phyloP scores from a whole-genome alignment of 306 rosid genomes.

The Inga oerstediana region DNA sequence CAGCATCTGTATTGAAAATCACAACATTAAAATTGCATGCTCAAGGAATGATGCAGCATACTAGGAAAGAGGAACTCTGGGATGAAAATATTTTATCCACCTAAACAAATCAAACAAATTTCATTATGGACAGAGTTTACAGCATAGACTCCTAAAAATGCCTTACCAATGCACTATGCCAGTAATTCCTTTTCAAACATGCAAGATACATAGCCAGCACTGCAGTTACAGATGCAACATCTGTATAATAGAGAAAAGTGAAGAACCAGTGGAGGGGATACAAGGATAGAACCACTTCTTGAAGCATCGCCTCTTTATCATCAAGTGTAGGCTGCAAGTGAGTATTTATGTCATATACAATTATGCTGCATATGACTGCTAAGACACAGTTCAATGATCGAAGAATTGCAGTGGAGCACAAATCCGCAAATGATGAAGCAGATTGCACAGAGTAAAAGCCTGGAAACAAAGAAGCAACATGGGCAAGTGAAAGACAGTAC shows the following conservation, averaged over 20 bases:
- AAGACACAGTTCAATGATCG: conserved; percentile 73
- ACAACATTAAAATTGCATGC: too few relatives aligned
- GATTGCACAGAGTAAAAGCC: too few relatives aligned
- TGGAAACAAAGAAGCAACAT: too few relatives aligned
- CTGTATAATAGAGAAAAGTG: conserved; percentile 88
- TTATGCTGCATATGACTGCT: conserved; percentile 65
- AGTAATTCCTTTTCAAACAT: conserved; percentile 76
- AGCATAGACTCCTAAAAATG: conserved; percentile 23
- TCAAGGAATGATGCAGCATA: too few relatives aligned
- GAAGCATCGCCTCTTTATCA: conserved; percentile 61
- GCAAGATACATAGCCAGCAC: conserved; percentile 85
- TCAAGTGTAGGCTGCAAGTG: conserved; percentile 76
- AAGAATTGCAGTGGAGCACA: conserved; percentile 65
- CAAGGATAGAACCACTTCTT: conserved; percentile 65
- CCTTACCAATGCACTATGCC: conserved; percentile 88
- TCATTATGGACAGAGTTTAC: too few relatives aligned
- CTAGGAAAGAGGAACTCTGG: too few relatives aligned
- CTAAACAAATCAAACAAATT: too few relatives aligned
- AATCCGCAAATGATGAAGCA: conserved; percentile 64
- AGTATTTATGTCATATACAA: conserved; percentile 64
- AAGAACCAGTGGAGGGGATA: conserved; percentile 96
- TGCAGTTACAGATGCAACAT: conserved; percentile 78
- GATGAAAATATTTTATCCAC: too few relatives aligned
- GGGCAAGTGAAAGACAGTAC: too few relatives aligned
- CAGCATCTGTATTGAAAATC: too few relatives aligned